Base-by-base conservation (phyloP, 148 eudicot species). In the Camellia japonica region DNA sequence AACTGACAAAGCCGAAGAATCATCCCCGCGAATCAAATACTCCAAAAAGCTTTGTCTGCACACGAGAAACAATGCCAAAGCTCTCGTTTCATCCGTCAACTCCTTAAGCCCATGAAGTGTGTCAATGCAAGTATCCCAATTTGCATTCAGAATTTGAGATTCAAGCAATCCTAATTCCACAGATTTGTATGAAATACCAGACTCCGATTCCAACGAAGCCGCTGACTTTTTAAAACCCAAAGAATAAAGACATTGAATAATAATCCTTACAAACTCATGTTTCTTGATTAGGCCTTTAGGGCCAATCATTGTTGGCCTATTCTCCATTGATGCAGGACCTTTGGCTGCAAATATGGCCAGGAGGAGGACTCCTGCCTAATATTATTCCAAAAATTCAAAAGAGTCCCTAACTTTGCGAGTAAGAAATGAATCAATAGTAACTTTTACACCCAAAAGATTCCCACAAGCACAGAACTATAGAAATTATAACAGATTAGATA, bases 261-360 rank as follows among this genome's bases (percentile, higher is more conserved):
- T 91, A 55, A 92, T 80, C 76, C 97, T 88, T 44, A 95, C 91
- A 82, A 95, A 88, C 77, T 95, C 97, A 81, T 89, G 87, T 86
- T 78, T 90, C 85, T 84, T 95, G 62, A 95, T 89, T 74, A 88
- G 74, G 69, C 91, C 92, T 68, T 84, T 93, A 15, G 87, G 80
- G 41, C 94, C 96, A 46, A 91, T 78, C 77, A 65, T 67, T 5
- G 58, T 79, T 77, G 86, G 72, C 4, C 47, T 63, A 86, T 75
- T 80, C 78, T 89, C 95, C 93, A 89, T 89, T 60, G 41, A 70
- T 85, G 71, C 83, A n/a, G 71, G 67, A 62, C 63, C 63, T 23
- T 43, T 56, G 2, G 16, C 59, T 10, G 7, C 71, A 15, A 15
- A 4, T 66, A 18, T 9, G 16, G 66, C 12, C 38, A 30, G 38